Evolutionary conservation across 192 early-diverging fungal genomes (phyloP), one percentile per base, ranked within the genome.

Genomic region (Cetraspora pellucida): DNA sequence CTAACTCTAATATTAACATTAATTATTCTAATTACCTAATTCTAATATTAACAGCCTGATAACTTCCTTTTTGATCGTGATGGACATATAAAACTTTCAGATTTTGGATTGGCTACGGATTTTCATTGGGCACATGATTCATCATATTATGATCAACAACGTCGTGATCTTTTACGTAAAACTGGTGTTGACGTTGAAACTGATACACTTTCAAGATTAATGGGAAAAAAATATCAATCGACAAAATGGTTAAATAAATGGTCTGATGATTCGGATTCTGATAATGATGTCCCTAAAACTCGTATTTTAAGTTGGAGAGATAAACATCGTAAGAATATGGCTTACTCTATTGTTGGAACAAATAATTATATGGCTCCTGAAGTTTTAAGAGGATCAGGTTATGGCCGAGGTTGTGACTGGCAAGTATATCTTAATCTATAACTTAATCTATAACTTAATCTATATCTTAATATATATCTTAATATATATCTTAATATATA

Each of bases 351-450:
- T 58, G 95, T 97, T 10, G 95, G 95, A 10, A 91, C 90, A 43
- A 94, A 95, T 47, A 94, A 97, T 82, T 97, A 97, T 87, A 97
- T 97, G 95, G 95, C 95, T 10, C 93, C 93, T 10, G 95, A 97
- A 80, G 90, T 96, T 23, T 84, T 97, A 61, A 78, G 83, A 13
- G 81, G 81, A 27, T 80, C 81, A 21, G 83, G 83, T 46, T 84
- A 83, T 54, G 79, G 84, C 63, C 77, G 70, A 16, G 79, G 84
- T 44, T 91, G 89, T 74, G 91, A 93, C 77, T 93, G 91, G 37
- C 37, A 37, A 37, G 37, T 37, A 37, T 37, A n/a, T n/a, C n/a
- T n/a, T n/a, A n/a, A n/a, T n/a, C n/a, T n/a, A n/a, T n/a, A n/a
- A n/a, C n/a, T n/a, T n/a, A n/a, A n/a, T n/a, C n/a, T n/a, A n/a